Percentiles rank a stretch among this genome's conserved stretches.
Conservation (phyloP, 2,329 filamentous ascomycete species). For the Teratosphaeria destructans region DNA sequence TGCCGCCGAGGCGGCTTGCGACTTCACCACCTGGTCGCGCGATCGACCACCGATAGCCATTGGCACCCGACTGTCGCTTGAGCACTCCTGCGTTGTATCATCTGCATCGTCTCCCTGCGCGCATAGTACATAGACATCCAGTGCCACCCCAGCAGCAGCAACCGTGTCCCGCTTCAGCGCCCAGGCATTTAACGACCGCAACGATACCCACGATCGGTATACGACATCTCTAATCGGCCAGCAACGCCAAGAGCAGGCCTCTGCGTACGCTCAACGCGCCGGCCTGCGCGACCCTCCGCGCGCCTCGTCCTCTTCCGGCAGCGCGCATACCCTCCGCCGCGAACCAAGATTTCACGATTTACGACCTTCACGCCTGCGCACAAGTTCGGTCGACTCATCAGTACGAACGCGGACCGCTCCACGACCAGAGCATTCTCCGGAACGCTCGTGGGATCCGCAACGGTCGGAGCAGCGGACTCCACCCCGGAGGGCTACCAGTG, state of each 20-base stretch:
- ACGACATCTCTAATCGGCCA: conserved; percentile 40
- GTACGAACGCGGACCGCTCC: conserved; percentile 3
- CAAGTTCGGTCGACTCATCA: conserved; percentile 35
- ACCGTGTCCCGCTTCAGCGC: conserved; percentile 34
- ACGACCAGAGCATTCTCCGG: conserved; percentile 1
- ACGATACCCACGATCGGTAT: conserved; percentile 44
- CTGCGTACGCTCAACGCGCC: conserved; percentile 18
- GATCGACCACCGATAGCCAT: conserved; percentile 5
- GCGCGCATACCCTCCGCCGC: conserved; percentile 43
- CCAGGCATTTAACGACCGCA: conserved; percentile 40
- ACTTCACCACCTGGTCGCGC: neutral
- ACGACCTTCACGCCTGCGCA: conserved; percentile 30
- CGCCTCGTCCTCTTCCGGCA: conserved; percentile 44
- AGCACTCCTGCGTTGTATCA: neutral
- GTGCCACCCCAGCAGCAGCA: conserved; percentile 8
- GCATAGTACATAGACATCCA: neutral
- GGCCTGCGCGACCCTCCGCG: conserved; percentile 29
- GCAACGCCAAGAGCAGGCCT: conserved; percentile 39
- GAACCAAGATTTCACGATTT: conserved; percentile 41
- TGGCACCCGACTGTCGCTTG: conserved; percentile 2
- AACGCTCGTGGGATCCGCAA: conserved; percentile 15
- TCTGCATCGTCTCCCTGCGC: neutral
- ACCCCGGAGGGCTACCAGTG: conserved; percentile 24
- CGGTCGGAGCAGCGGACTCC: conserved; percentile 16
- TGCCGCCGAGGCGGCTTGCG: neutral